Percentiles rank a stretch among this genome's conserved stretches.
Evolutionary conservation across 1,284 basidiomycete species (phyloP).

Genomic region (Cutaneotrichosporon sp.): DNA sequence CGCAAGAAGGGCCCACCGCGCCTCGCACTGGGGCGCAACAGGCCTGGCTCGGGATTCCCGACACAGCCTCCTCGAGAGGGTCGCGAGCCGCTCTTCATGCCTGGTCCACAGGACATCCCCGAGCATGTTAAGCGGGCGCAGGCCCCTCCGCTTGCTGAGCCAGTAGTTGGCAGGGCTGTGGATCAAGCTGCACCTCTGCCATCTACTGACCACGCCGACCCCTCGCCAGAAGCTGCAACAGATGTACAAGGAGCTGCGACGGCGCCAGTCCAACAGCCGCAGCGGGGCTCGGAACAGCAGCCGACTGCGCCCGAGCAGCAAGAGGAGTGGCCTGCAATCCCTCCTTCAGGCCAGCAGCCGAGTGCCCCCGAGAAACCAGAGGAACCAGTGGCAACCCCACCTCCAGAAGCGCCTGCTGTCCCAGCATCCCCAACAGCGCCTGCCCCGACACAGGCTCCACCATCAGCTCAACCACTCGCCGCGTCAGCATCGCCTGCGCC

Average conservation of each 20-base stretch:
- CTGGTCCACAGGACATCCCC: neutral
- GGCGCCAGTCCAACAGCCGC: neutral
- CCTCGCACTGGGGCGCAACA: neutral
- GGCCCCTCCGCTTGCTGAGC: neutral
- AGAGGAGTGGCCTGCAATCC: no score
- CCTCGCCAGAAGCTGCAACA: neutral
- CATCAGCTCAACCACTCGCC: neutral
- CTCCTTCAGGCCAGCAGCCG: neutral
- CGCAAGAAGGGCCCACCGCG: neutral
- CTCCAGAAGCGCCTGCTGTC: neutral
- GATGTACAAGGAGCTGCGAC: neutral
- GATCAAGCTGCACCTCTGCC: no score
- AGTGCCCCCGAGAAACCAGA: neutral
- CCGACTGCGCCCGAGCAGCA: neutral
- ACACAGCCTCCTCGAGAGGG: neutral
- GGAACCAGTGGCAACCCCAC: neutral
- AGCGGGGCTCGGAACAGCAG: neutral
- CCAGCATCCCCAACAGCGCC: neutral
- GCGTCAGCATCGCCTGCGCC: neutral
- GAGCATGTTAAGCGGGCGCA: neutral
- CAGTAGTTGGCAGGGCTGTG: no score
- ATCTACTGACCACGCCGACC: no score
- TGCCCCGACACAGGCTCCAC: neutral
- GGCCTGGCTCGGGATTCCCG: neutral
- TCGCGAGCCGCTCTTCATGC: constrained; percentile 1